These are phyloP conservation scores for Aechmea fasciata DNA, from an alignment of 176 grass and related monocot species.

Conservation along the genomic window DNA sequence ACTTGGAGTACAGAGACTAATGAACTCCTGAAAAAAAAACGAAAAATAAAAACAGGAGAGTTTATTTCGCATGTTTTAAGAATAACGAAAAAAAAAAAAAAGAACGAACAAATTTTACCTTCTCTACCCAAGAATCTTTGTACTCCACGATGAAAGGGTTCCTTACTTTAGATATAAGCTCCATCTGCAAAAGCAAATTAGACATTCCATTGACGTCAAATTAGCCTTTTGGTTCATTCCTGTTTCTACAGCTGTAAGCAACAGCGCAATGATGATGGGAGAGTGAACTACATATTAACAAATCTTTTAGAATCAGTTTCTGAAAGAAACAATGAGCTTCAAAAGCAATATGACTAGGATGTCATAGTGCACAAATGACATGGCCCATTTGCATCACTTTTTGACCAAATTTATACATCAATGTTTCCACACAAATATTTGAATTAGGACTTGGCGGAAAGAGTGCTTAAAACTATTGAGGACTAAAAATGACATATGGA, in stretches of 20 bases:
- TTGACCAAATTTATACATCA: no score
- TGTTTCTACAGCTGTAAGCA: background rate
- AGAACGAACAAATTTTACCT: conserved; percentile 39
- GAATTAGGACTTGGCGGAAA: no score
- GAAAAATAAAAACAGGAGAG: no score
- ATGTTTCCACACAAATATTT: no score
- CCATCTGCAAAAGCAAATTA: conserved; percentile 52
- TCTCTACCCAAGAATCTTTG: conserved; percentile 93
- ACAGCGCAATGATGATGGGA: background rate
- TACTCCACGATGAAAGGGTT: conserved; percentile 94
- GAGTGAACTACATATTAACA: background rate
- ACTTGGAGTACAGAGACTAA: no score
- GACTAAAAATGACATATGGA: no score
- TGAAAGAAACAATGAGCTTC: background rate
- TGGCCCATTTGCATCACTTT: no score
- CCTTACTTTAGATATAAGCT: conserved; percentile 80
- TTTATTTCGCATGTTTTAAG: background rate
- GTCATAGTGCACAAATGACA: no score
- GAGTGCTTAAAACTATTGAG: no score
- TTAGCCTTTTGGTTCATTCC: background rate
- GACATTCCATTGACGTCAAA: background rate
- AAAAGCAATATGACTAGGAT: no score
- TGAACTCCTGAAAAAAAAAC: no score
- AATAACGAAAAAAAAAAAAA: background rate
- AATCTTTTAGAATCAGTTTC: background rate